Evolutionary conservation across 2,329 filamentous ascomycete species (phyloP).

Genomic region (Pseudocercospora cruenta): DNA sequence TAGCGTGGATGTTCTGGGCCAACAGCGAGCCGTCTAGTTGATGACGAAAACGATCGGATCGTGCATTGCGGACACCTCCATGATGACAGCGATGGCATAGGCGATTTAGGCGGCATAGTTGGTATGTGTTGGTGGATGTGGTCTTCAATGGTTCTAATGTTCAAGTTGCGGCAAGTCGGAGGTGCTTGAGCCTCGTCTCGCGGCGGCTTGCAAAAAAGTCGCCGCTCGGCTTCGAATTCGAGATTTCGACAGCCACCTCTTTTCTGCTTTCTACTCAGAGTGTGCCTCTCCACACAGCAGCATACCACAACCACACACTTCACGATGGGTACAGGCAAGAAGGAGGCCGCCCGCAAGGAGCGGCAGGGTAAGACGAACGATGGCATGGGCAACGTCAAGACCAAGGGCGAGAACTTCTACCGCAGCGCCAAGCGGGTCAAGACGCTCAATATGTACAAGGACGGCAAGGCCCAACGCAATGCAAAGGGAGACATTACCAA

Average conservation of each 20-base stretch:
- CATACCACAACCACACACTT: not conserved
- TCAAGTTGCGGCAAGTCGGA: not conserved
- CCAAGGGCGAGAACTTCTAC: conserved; percentile 99
- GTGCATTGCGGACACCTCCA: conserved; percentile 43
- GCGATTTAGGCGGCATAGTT: conserved; percentile 47
- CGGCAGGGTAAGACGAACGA: conserved; percentile 83
- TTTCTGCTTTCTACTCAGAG: not conserved
- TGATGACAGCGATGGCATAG: conserved; percentile 35
- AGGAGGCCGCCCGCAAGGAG: conserved; percentile 79
- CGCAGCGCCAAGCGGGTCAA: conserved; percentile 84
- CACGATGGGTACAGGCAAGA: conserved; percentile 87
- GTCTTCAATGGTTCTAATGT: not conserved
- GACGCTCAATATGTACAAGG: conserved; percentile 86
- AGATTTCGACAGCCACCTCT: conserved; percentile 16
- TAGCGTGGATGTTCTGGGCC: conserved; percentile 87
- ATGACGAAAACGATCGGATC: conserved; percentile 50
- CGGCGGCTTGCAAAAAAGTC: not conserved
- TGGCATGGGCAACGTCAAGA: conserved; percentile 88
- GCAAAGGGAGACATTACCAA: conserved; percentile 81
- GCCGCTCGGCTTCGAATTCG: conserved; percentile 6
- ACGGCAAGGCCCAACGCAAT: conserved; percentile 81
- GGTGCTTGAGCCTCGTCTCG: not conserved
- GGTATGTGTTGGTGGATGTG: not conserved
- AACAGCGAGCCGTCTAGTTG: conserved; percentile 52
- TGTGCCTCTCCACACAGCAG: not conserved